These are phyloP conservation scores for Cryphonectria radicalis DNA, from an alignment of 2,329 filamentous ascomycete genomes.

Conservation along the genomic window DNA sequence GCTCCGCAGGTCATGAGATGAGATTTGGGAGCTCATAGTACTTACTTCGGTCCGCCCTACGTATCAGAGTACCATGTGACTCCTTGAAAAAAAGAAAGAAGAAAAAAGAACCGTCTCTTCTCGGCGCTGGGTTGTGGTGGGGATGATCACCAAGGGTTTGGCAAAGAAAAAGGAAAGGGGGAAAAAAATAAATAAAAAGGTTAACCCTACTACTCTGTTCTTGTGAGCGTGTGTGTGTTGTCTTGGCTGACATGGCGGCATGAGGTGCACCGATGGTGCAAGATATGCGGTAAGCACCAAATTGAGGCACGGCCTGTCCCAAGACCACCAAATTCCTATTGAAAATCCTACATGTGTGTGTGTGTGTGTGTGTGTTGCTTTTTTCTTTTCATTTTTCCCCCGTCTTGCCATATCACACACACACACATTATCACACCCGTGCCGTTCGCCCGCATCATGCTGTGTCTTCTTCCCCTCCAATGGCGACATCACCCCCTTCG, in stretches of 20 bases:
- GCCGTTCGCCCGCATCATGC: conserved; percentile 10
- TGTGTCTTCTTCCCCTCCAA: not conserved
- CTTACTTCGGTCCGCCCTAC: not conserved
- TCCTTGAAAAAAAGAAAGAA: too few relatives aligned
- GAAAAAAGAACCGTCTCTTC: not conserved
- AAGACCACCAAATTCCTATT: not conserved
- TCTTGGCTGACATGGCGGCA: conserved; percentile 8
- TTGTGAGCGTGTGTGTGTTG: not conserved
- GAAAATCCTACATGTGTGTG: not conserved
- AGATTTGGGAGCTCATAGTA: not conserved
- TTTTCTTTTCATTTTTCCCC: too few relatives aligned
- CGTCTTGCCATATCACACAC: too few relatives aligned
- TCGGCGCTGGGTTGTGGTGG: not conserved
- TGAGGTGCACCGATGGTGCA: conserved; percentile 3
- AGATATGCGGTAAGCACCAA: conserved; percentile 12
- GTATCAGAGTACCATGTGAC: not conserved
- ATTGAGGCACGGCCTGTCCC: not conserved
- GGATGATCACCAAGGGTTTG: not conserved
- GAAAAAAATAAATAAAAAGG: not conserved
- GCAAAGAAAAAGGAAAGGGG: not conserved
- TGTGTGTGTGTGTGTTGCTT: too few relatives aligned
- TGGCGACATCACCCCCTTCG: conserved; percentile 13
- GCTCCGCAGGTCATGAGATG: not conserved
- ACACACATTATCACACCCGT: not conserved
- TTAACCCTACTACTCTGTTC: not conserved